Evolutionary conservation across 169 alveolate genomes (phyloP).

Genomic region (Eimeria necatrix): DNA sequence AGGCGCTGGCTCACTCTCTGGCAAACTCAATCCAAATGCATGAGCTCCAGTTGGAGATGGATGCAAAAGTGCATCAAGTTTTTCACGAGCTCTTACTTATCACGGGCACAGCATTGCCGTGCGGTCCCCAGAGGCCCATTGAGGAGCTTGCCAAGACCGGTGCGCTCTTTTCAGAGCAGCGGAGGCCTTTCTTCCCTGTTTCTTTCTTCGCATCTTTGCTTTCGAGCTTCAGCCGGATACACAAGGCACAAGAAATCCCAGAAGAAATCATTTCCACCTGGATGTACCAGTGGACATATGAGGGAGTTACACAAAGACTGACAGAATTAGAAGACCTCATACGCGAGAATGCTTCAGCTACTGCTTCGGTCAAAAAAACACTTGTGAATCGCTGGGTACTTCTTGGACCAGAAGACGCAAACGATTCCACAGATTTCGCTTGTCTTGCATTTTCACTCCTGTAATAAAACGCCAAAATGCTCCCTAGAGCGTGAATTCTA

Average conservation of each 20-base stretch:
- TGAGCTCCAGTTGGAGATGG: slow-evolving; percentile 38
- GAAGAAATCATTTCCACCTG: slow-evolving; percentile 13
- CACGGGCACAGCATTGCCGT: slow-evolving; percentile 23
- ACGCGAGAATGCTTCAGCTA: neutral
- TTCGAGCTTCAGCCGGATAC: neutral
- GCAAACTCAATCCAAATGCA: neutral
- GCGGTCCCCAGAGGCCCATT: slow-evolving; percentile 21
- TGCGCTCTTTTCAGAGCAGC: slow-evolving; percentile 29
- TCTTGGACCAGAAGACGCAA: neutral
- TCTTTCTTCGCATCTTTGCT: neutral
- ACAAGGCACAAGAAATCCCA: neutral
- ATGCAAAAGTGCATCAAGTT: slow-evolving; percentile 3
- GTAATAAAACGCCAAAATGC: neutral
- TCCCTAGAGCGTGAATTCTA: no score
- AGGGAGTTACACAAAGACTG: slow-evolving; percentile 21
- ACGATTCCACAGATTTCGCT: neutral
- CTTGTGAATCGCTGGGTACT: slow-evolving; percentile 31
- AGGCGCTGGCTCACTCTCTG: neutral
- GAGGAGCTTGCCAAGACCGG: slow-evolving; percentile 39
- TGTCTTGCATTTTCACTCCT: slow-evolving; percentile 37
- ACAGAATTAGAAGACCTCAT: slow-evolving; percentile 1
- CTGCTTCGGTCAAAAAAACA: neutral
- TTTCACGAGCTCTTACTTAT: slow-evolving; percentile 41
- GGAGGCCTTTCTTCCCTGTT: slow-evolving; percentile 16
- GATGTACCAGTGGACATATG: slow-evolving; percentile 50